A percentile compares a stretch with the other conserved stretches of the same genome.
Conservation (phyloP, 1,139 yeast genomes). For the Debaryomyces sp. region DNA sequence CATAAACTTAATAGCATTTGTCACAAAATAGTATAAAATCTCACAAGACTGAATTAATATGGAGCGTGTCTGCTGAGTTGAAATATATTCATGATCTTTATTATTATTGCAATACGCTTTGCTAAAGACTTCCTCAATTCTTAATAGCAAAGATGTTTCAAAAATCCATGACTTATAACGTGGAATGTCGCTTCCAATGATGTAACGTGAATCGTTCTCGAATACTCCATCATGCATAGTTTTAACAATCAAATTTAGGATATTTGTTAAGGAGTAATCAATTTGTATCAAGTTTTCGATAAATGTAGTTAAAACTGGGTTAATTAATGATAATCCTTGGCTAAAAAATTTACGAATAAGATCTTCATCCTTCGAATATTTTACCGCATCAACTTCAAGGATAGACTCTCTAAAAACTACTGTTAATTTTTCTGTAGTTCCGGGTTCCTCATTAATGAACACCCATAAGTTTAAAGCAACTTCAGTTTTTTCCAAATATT, state of each 20-base stretch:
- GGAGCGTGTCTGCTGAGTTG: slow-evolving; percentile 18
- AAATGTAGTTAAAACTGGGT: slow-evolving; percentile 37
- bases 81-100: slow-evolving; percentile 15
- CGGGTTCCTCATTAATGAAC: slow-evolving; percentile 25
- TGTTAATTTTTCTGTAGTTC: slow-evolving; percentile 14
- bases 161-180: slow-evolving; percentile 41
- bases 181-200: slow-evolving; percentile 23
- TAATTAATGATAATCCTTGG: slow-evolving; percentile 33
- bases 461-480: slow-evolving; percentile 57
- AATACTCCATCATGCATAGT: slow-evolving; percentile 48
- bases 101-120: slow-evolving; percentile 19
- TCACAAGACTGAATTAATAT: slow-evolving; percentile 31
- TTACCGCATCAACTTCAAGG: slow-evolving; percentile 11
- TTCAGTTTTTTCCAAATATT: slow-evolving; percentile 58
- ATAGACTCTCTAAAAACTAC: slow-evolving; percentile 20
- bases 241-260: slow-evolving; percentile 36
- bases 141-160: slow-evolving; percentile 37
- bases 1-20: slow-evolving; percentile 42
- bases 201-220: slow-evolving; percentile 42
- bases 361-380: slow-evolving; percentile 17
- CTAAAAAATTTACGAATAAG: slow-evolving; percentile 31
- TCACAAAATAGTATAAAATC: slow-evolving; percentile 40
- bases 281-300: slow-evolving; percentile 24
- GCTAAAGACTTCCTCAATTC: slow-evolving; percentile 35
- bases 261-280: slow-evolving; percentile 25